A percentile compares a stretch with the other conserved stretches of the same genome.
Evolutionary conservation across 1,284 basidiomycete genomes (phyloP).

Genomic region (Tilletia horrida): DNA sequence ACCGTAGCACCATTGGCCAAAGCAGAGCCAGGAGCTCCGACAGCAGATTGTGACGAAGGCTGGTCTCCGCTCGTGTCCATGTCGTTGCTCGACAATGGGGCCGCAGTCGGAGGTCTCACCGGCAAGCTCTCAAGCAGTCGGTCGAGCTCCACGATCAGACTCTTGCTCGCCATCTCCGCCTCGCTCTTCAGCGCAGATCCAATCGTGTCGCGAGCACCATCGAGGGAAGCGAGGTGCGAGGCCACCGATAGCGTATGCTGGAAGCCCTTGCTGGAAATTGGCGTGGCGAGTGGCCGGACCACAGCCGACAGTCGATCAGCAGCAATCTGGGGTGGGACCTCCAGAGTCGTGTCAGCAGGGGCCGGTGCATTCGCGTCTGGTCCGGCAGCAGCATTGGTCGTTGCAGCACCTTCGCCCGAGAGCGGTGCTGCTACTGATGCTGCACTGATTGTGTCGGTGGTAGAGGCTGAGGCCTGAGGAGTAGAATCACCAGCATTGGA

Average conservation of each 20-base stretch:
- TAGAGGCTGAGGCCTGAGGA: slow-evolving; percentile 5
- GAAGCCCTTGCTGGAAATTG: slow-evolving; percentile 51
- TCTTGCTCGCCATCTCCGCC: slow-evolving; percentile 39
- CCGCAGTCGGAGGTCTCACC: slow-evolving; percentile 20
- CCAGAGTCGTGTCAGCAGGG: slow-evolving; percentile 1
- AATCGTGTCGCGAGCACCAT: slow-evolving; percentile 44
- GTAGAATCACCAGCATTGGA: neutral
- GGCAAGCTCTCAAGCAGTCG: slow-evolving; percentile 42
- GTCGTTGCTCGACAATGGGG: neutral
- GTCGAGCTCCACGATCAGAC: slow-evolving; percentile 43
- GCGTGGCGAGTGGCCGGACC: slow-evolving; percentile 48
- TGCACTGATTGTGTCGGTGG: neutral
- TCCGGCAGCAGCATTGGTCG: slow-evolving; percentile 5
- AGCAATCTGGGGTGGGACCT: slow-evolving; percentile 28
- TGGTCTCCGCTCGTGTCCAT: neutral
- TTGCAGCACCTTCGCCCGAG: neutral
- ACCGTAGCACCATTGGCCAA: neutral
- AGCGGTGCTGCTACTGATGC: too few species aligned
- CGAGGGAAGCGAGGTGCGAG: slow-evolving; percentile 42
- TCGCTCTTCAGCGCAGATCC: slow-evolving; percentile 42
- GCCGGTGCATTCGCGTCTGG: neutral
- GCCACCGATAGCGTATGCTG: slow-evolving; percentile 53
- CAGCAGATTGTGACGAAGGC: neutral
- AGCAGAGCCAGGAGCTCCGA: neutral
- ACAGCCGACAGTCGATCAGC: slow-evolving; percentile 43